phyloP scores from a whole-genome alignment of 2,329 filamentous ascomycete species.

The Aspergillus aculeatinus region DNA sequence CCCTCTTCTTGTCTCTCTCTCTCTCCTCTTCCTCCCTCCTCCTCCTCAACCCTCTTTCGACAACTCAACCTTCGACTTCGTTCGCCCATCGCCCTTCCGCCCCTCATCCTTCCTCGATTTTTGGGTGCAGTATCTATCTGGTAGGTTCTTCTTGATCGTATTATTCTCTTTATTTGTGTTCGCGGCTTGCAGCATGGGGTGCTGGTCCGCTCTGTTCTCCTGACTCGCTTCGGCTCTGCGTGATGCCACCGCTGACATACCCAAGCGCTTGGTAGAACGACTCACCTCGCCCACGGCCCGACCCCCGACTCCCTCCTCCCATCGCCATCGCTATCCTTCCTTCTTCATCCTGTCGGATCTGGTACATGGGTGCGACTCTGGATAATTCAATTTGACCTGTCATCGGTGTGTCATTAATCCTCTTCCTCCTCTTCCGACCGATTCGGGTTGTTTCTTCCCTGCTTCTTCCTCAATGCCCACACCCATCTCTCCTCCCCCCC shows the following conservation, averaged over 20 bases:
- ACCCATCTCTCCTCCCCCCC: neutral
- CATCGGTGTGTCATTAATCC: slow-evolving; percentile 34
- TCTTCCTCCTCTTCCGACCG: slow-evolving; percentile 37
- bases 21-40: slow-evolving; percentile 15
- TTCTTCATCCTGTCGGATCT: slow-evolving; percentile 20
- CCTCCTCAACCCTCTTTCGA: slow-evolving; percentile 16
- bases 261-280: slow-evolving; percentile 38
- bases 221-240: slow-evolving; percentile 25
- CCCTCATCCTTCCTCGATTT: slow-evolving; percentile 8
- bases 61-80: slow-evolving; percentile 14
- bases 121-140: slow-evolving; percentile 8
- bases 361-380: slow-evolving; percentile 33
- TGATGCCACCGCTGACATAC: slow-evolving; percentile 42
- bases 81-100: slow-evolving; percentile 8
- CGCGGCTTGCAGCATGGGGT: slow-evolving; percentile 1
- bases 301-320: slow-evolving; percentile 19
- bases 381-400: slow-evolving; percentile 25
- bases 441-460: slow-evolving; percentile 30
- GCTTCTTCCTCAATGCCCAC: slow-evolving; percentile 24
- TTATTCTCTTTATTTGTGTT: neutral
- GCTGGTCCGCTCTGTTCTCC: slow-evolving; percentile 13
- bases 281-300: slow-evolving; percentile 26
- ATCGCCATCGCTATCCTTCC: slow-evolving; percentile 24
- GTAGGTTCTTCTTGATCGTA: slow-evolving; percentile 13
- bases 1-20: slow-evolving; percentile 12